phyloP scores from a whole-genome alignment of 257 asterid genomes.

The Capsicum chinense region DNA sequence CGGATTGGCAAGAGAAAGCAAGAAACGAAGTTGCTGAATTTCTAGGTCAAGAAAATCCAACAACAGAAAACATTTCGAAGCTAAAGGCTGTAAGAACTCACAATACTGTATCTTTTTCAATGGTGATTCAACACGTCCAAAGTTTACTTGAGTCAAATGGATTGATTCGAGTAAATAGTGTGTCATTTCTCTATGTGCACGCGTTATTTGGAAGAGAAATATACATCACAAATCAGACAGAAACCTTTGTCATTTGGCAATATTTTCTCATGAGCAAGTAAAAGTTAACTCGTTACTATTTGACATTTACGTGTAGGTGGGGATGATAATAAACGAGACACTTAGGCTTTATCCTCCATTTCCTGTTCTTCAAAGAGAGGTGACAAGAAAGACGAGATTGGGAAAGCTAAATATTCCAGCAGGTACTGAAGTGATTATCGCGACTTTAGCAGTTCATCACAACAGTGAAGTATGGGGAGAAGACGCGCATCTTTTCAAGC shows the following conservation, averaged over 20 bases:
- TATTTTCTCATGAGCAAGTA: too few relatives aligned
- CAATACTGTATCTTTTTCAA: not conserved
- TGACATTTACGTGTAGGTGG: constrained; percentile 40
- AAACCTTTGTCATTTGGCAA: too few relatives aligned
- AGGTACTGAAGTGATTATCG: constrained; percentile 46
- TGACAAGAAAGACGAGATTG: constrained; percentile 42
- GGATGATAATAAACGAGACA: constrained; percentile 61
- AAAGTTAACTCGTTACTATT: not conserved
- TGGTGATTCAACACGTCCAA: not conserved
- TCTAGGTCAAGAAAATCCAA: constrained; percentile 47
- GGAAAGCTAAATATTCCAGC: constrained; percentile 50
- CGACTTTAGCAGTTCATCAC: constrained; percentile 71
- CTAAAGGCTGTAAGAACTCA: constrained; percentile 52
- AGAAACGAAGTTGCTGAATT: constrained; percentile 52
- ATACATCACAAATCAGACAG: too few relatives aligned
- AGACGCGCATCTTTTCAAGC: constrained; percentile 55
- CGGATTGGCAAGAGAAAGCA: constrained; percentile 73
- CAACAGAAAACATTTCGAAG: constrained; percentile 46
- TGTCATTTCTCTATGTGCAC: too few relatives aligned
- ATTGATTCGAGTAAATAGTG: too few relatives aligned
- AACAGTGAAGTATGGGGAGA: constrained; percentile 67
- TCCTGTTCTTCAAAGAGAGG: constrained; percentile 46
- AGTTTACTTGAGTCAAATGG: not conserved
- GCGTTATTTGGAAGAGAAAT: too few relatives aligned
- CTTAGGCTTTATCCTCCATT: constrained; percentile 71